Evolutionary conservation across 1,284 basidiomycete genomes (phyloP).

Genomic region (Cutaneotrichosporon cavernicola): DNA sequence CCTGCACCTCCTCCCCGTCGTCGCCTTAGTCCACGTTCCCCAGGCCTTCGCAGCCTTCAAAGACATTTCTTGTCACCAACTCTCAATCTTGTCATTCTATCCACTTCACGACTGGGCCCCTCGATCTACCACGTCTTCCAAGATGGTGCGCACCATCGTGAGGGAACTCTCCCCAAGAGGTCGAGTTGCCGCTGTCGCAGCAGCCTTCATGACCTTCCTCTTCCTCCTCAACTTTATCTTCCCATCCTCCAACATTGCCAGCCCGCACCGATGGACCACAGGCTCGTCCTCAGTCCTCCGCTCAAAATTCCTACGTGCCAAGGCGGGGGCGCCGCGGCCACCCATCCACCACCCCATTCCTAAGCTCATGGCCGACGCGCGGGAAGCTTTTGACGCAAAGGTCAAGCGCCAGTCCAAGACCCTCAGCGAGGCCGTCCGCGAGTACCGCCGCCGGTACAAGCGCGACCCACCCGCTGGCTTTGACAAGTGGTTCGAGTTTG

Average conservation of each 20-base stretch:
- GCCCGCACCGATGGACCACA: constrained; percentile 48
- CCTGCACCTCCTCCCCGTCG: too few relatives aligned
- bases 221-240: constrained; percentile 42
- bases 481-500: constrained; percentile 84
- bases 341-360: constrained; percentile 72
- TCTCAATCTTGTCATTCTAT: neutral
- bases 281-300: constrained; percentile 51
- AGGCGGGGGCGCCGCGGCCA: constrained; percentile 42
- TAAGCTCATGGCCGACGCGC: constrained; percentile 74
- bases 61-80: neutral
- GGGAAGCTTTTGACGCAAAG: constrained; percentile 64
- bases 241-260: constrained; percentile 34
- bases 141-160: constrained; percentile 13
- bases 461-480: constrained; percentile 83
- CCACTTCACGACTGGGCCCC: neutral
- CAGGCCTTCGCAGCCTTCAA: too few relatives aligned
- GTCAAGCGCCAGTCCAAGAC: constrained; percentile 72
- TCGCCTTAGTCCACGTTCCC: too few relatives aligned
- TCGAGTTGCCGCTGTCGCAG: constrained; percentile 32
- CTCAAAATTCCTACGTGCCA: constrained; percentile 47
- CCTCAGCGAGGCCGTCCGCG: constrained; percentile 67
- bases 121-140: neutral
- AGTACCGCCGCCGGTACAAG: constrained; percentile 74
- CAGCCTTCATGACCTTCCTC: constrained; percentile 31
- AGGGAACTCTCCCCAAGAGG: constrained; percentile 29